Base-by-base conservation (phyloP, 2,329 filamentous ascomycete genomes). In the Xenoacremonium recifei region DNA sequence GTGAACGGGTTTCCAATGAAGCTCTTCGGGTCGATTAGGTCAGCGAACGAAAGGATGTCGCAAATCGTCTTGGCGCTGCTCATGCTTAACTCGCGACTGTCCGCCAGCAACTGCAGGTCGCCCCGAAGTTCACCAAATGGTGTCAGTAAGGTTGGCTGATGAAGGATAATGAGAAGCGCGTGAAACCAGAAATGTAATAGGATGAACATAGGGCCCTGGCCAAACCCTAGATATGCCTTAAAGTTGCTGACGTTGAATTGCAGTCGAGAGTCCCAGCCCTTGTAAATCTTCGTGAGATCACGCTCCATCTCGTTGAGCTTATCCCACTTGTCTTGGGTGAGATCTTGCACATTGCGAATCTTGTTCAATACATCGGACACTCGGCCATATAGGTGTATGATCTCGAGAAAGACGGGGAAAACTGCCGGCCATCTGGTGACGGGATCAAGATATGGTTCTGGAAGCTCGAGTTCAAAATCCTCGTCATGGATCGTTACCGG, bases 1-100 rank as follows among this genome's bases (percentile, higher is more conserved):
- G 88, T 93, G 51, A 95, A 95, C 0, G 89, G 89, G 45, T 93
- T 95, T 2, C 89, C 88, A 23, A 91, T 84, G 42, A 91, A 89
- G 53, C 89, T 91, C 61, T 88, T 90, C 0, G 87, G 82, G 61
- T 95, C 88, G 38, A 93, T 88, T 9, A 95, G 69, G 58, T 95
- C 88, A 1, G 89, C 87, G 62, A 95, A 95, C 1, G 87, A 85
- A 7, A 95, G 67, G 13, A 95, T 95, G 55, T 95, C 89, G 23
- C 88, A 89, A 46, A 95, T 93, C 0, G 89, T 95, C 68, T 95
- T 95, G 11, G 89, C 90, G 18, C 88, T 92, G 12, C 87, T 91
- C 85, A 92, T 91, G 46, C 87, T 89, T 5, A 84, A 64, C 60
- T 93, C 88, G 42, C 87, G 82, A 50, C 88, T 93, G 58, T 93